These are phyloP conservation scores for Pouteria glomerata DNA, from an alignment of 148 eudicot species.

Conservation along the genomic window DNA sequence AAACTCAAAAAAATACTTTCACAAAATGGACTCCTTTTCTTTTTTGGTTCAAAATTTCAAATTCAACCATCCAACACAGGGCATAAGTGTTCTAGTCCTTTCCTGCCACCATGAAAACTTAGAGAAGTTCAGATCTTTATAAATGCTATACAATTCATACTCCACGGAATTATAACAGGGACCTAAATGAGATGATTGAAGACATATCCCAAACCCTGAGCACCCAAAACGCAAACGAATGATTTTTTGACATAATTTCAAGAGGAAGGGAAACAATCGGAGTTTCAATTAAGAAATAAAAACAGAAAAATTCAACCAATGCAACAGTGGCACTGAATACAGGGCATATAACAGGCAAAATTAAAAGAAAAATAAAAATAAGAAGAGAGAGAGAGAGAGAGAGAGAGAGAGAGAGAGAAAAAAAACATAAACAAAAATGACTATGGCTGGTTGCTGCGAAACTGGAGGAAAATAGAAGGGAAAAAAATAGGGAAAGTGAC, in stretches of 20 bases:
- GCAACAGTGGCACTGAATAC: not conserved
- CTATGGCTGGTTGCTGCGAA: slow-evolving; percentile 9
- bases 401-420: not conserved
- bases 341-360: not conserved
- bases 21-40: not conserved
- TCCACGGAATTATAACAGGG: not conserved
- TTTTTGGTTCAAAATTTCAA: not conserved
- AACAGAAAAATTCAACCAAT: not conserved
- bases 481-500: not conserved
- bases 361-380: no score
- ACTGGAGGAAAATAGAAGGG: not conserved
- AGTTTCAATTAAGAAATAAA: not conserved
- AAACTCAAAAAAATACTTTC: not conserved
- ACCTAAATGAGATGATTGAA: not conserved
- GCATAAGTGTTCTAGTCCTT: not conserved
- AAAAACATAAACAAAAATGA: not conserved
- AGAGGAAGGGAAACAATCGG: no score
- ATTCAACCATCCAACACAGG: not conserved
- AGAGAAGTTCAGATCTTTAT: not conserved
- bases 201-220: not conserved
- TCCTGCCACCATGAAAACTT: no score
- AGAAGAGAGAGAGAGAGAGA: not conserved
- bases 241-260: no score
- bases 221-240: no score
- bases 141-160: not conserved